These are phyloP conservation scores for Ceratocystis colombiana DNA, from an alignment of 2,329 filamentous ascomycete genomes.

Conservation along the genomic window DNA sequence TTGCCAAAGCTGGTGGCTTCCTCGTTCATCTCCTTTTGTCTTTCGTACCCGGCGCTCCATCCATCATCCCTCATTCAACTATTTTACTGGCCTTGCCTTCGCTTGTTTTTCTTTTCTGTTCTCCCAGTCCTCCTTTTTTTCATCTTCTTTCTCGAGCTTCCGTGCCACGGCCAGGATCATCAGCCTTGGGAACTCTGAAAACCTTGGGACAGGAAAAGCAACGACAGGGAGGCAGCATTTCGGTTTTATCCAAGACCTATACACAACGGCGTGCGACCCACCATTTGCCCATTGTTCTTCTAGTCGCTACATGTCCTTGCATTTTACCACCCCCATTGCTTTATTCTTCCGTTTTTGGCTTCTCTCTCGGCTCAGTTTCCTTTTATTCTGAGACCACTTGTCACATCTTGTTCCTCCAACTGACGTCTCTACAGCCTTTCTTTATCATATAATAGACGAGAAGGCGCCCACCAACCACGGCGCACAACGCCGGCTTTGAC, in stretches of 20 bases:
- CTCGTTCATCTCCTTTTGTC: not conserved
- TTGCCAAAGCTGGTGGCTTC: not conserved
- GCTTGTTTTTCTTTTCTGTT: conserved; percentile 6
- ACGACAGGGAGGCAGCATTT: not conserved
- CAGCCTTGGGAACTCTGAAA: not conserved
- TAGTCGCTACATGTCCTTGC: no score
- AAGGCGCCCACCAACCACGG: conserved; percentile 4
- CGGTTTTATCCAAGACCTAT: not conserved
- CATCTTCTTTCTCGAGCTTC: not conserved
- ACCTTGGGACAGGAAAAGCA: not conserved
- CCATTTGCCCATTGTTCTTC: not conserved
- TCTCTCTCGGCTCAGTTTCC: not conserved
- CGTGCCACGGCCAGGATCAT: conserved; percentile 5
- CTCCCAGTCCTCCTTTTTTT: not conserved
- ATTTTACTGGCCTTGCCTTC: not conserved
- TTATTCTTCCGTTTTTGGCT: not conserved
- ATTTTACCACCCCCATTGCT: not conserved
- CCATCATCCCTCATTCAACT: not conserved
- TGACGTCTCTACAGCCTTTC: not conserved
- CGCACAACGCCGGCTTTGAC: not conserved
- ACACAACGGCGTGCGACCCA: not conserved
- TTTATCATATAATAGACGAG: not conserved
- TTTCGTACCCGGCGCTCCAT: not conserved
- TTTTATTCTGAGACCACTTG: not conserved
- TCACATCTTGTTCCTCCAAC: not conserved